phyloP scores from a whole-genome alignment of 306 rosid genomes.

The Prunus kanzakura region DNA sequence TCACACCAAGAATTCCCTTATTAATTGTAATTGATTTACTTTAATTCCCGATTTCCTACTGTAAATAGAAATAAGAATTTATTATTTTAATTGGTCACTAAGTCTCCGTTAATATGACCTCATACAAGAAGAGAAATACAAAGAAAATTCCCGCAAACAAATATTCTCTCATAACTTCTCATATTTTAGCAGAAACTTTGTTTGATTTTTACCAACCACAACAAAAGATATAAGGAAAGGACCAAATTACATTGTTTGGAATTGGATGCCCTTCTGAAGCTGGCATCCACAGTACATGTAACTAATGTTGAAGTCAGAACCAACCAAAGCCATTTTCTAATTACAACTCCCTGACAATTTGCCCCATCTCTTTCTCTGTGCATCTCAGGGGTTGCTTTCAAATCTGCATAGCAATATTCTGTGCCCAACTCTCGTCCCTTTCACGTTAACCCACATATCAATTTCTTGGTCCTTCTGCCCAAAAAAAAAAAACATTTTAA shows the following conservation, averaged over 20 bases:
- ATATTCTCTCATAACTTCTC: too few species aligned
- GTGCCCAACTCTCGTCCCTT: slow-evolving; percentile 59
- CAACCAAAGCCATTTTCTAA: slow-evolving; percentile 3
- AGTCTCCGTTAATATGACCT: too few species aligned
- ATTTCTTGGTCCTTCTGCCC: slow-evolving; percentile 20
- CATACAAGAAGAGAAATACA: accelerated
- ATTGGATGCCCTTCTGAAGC: slow-evolving; percentile 14
- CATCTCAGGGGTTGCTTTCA: slow-evolving; percentile 60
- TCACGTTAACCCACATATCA: slow-evolving; percentile 57
- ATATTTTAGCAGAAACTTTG: background rate
- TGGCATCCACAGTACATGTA: slow-evolving; percentile 14
- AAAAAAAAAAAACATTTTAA: background rate
- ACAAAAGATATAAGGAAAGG: background rate
- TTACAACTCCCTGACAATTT: slow-evolving; percentile 19
- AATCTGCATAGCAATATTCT: slow-evolving; percentile 61
- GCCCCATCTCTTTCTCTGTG: slow-evolving; percentile 40
- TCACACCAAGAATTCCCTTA: too few species aligned
- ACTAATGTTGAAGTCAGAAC: background rate
- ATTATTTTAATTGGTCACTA: too few species aligned
- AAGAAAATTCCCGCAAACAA: too few species aligned
- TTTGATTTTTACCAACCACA: background rate
- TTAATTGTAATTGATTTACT: too few species aligned
- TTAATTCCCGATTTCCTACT: too few species aligned
- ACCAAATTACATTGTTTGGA: background rate
- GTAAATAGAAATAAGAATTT: too few species aligned